phyloP scores from a whole-genome alignment of 352 stramenopile genomes.

The Pythium guiyangense region DNA sequence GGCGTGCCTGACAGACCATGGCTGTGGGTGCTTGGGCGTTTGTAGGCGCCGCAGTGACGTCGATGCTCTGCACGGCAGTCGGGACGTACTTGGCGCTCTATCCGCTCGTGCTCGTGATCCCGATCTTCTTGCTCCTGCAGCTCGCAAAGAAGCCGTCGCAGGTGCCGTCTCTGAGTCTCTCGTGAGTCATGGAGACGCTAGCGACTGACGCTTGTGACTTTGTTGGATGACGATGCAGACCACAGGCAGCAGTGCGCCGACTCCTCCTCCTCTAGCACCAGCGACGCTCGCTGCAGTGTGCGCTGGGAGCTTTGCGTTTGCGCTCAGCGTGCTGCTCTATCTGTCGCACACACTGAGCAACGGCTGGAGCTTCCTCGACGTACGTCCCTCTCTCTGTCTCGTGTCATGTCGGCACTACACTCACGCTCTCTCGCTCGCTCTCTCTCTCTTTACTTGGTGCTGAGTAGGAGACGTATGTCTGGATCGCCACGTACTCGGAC shows the following conservation, averaged over 20 bases:
- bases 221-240: neutral
- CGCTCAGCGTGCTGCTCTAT: conserved; percentile 36
- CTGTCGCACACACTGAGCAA: conserved; percentile 51
- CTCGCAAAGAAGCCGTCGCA: conserved; percentile 15
- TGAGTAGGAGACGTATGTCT: conserved; percentile 71
- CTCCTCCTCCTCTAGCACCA: neutral
- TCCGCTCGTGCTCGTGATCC: conserved; percentile 52
- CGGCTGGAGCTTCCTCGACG: conserved; percentile 60
- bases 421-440: neutral
- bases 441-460: too few relatives aligned
- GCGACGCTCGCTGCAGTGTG: conserved; percentile 5
- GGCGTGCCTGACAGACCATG: too few relatives aligned
- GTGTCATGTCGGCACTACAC: too few relatives aligned
- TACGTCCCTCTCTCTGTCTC: too few relatives aligned
- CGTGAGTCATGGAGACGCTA: too few relatives aligned
- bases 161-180: too few relatives aligned
- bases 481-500: conserved; percentile 74
- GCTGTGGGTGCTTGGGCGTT: neutral
- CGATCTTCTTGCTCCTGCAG: conserved; percentile 43
- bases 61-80: conserved; percentile 45
- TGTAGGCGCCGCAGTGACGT: conserved; percentile 33
- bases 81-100: conserved; percentile 80
- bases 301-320: conserved; percentile 17
- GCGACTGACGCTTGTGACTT: too few relatives aligned
- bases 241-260: neutral